Evolutionary conservation across 169 alveolate genomes (phyloP).

Genomic region (Amoebophrya sp.): DNA sequence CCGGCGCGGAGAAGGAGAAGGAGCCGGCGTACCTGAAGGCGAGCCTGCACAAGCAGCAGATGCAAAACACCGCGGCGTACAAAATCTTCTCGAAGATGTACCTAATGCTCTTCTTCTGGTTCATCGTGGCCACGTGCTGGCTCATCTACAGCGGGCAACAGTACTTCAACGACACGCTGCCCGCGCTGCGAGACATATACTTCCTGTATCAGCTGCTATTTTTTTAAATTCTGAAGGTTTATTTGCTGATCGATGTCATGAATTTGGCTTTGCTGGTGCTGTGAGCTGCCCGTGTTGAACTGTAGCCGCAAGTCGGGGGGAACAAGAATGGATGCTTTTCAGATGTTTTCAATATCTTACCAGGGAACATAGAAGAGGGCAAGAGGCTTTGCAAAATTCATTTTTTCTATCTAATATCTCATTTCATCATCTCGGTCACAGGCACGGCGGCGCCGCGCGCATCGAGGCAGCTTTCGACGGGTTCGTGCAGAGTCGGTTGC

Average conservation of each 20-base stretch:
- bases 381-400: too few species aligned
- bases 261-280: too few species aligned
- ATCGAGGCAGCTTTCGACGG: background rate
- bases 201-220: background rate
- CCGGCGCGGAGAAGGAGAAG: too few species aligned
- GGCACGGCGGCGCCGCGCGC: slow-evolving; percentile 1
- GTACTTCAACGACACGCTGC: background rate
- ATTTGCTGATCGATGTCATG: too few species aligned
- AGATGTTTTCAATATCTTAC: too few species aligned
- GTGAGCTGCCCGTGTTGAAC: too few species aligned
- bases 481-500: background rate
- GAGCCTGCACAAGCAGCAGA: background rate
- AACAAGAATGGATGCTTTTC: too few species aligned
- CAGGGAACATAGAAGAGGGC: too few species aligned
- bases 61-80: background rate
- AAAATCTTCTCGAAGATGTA: background rate
- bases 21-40: background rate
- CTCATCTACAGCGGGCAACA: background rate
- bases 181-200: background rate
- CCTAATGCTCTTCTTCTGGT: background rate
- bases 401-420: too few species aligned
- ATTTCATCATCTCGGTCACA: too few species aligned
- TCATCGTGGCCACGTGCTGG: background rate
- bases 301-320: too few species aligned
- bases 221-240: too few species aligned